Evolutionary conservation across 176 grass and related monocot genomes (phyloP), one percentile per base, ranked within the genome.

Genomic region (Olyra latifolia): DNA sequence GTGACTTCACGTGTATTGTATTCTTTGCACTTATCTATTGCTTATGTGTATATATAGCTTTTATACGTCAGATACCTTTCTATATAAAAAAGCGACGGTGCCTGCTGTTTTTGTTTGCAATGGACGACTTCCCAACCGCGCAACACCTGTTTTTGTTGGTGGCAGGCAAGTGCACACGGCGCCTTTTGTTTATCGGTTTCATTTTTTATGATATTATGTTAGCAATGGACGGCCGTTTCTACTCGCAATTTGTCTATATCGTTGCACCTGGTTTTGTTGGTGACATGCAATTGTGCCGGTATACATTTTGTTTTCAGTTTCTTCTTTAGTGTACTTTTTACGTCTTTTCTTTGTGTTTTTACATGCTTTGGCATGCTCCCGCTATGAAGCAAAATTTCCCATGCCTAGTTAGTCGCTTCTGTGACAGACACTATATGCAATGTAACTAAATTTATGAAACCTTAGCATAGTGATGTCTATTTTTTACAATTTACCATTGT

Each of bases 321-420:
- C 0, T 16, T 25, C 10, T 25, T 25, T 25, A 58, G 10, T 1
- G 23, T 1, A 25, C 10, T 58, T 4, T n/a, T 25, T 1, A 12
- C 2, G 3, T 13, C 22, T 24, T 58, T 25, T 25, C 8, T 10
- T 0, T 12, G 3, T 23, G 0, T 0, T 10, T 23, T 55, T 55
- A 23, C 7, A 10, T 55, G 8, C 3, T 55, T 55, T 10, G 4
- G 10, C n/a, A 3, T 8, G n/a, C 9, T 22, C 20, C n/a, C 20
- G 3, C 20, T 0, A 55, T 4, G 3, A 2, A 22, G 20, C 8
- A 22, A 10, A 9, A 4, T 10, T 22, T 10, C 10, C 8, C n/a
- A 55, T 2, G 0, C 20, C 0, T 0, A n/a, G 8, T 22, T 10
- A 1, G 0, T 9, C 0, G 8, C n/a, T 55, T 13, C 1, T 55